Evolutionary conservation across 768 basidiomycete species (phyloP).

Genomic region (Pleurotus tuber-regium): DNA sequence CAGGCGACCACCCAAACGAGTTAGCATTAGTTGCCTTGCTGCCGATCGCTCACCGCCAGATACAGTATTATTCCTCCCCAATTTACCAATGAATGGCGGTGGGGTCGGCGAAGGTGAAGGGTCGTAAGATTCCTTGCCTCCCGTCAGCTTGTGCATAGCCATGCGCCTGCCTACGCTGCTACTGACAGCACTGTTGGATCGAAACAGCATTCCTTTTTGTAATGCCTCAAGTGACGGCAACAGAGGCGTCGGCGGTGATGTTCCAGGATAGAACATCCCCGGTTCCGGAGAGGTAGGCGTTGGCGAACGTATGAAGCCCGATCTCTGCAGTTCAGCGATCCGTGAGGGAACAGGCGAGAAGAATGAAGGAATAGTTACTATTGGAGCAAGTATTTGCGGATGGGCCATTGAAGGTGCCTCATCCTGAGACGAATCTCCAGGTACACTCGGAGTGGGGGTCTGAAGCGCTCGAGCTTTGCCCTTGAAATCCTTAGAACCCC

Average conservation of each 20-base stretch:
- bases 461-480: conserved; percentile 50
- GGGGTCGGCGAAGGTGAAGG: conserved; percentile 58
- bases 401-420: conserved; percentile 36
- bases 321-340: conserved; percentile 51
- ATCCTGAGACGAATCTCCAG: conserved; percentile 69
- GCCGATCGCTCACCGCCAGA: conserved; percentile 77
- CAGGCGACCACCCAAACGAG: conserved; percentile 55
- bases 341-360: conserved; percentile 52
- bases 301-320: conserved; percentile 48
- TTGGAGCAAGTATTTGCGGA: conserved; percentile 30
- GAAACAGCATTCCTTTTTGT: conserved; percentile 67
- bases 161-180: conserved; percentile 62
- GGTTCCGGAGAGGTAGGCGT: conserved; percentile 53
- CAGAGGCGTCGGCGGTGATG: conserved; percentile 63
- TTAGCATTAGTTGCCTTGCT: conserved; percentile 67
- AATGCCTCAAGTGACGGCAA: conserved; percentile 78
- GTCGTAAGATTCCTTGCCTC: conserved; percentile 66
- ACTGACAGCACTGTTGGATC: conserved; percentile 89
- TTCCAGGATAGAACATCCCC: conserved; percentile 60
- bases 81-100: conserved; percentile 36
- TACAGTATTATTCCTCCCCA: conserved; percentile 76
- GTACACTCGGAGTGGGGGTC: conserved; percentile 40
- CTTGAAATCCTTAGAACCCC: conserved; percentile 75
- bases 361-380: conserved; percentile 36
- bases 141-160: conserved; percentile 85